Percentiles rank a stretch among this genome's conserved stretches.
Conservation (phyloP, 2,329 filamentous ascomycete species). For the Thielaviopsis ethacetica region DNA sequence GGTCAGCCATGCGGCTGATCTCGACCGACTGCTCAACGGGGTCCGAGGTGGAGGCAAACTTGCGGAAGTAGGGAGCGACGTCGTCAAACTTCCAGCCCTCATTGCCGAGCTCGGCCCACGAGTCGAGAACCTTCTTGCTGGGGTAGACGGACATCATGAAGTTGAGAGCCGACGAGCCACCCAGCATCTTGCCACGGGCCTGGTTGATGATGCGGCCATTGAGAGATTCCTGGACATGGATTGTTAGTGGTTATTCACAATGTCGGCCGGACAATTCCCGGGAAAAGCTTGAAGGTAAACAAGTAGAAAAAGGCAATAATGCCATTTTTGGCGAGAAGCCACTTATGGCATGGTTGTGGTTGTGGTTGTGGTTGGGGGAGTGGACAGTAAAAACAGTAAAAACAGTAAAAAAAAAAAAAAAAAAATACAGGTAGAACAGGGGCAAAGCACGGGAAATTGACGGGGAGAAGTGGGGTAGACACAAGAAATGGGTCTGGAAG, state of each 20-base stretch:
- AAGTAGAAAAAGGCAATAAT: too few relatives aligned
- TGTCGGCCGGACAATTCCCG: too few relatives aligned
- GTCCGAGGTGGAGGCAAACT: slow-evolving; percentile 20
- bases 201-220: slow-evolving; percentile 13
- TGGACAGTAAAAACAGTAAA: too few relatives aligned
- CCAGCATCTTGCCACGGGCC: slow-evolving; percentile 39
- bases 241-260: too few relatives aligned
- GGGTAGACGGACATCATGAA: slow-evolving; percentile 30
- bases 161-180: slow-evolving; percentile 41
- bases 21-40: slow-evolving; percentile 17
- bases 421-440: background rate
- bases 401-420: too few relatives aligned
- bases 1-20: slow-evolving; percentile 18
- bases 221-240: slow-evolving; percentile 7
- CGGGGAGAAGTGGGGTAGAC: background rate
- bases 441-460: background rate
- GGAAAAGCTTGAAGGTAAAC: too few relatives aligned
- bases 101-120: slow-evolving; percentile 17
- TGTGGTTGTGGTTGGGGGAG: too few relatives aligned
- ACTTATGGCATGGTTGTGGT: too few relatives aligned
- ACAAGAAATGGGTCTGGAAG: too few relatives aligned
- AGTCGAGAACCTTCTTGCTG: slow-evolving; percentile 10
- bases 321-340: too few relatives aligned
- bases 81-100: slow-evolving; percentile 16
- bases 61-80: slow-evolving; percentile 21